Base-by-base conservation (phyloP, 495 filamentous ascomycete species). In the Parathielavia appendiculata region DNA sequence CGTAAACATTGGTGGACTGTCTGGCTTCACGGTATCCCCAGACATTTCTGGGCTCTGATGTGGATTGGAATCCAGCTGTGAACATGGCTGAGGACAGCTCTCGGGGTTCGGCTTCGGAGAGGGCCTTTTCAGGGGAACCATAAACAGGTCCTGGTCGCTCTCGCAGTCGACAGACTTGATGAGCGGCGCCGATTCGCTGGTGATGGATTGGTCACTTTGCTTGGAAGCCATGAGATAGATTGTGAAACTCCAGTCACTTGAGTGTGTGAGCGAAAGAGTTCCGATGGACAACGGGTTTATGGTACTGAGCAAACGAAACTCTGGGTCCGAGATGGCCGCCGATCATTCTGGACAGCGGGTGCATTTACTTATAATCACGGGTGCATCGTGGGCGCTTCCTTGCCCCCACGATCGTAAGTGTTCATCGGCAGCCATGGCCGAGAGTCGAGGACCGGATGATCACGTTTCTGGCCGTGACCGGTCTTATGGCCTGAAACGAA, bases 121-220 rank as follows among this genome's bases (percentile, higher is more conserved):
- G 4, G 62, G 54, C 14, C 62, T 43, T 20, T 64, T 64, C 19
- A 64, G 35, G 6, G 62, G 62, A 22, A 64, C 62, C 57, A 57
- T 53, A 20, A 64, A 64, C n/a, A 64, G 38, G n/a, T 56, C 62
- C 32, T 38, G 48, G 38, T 64, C 62, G 30, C 38, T 48, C 7
- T 39, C 58, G 54, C 44, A 54, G 32, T 64, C 62, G 50, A 64
- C 40, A 17, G 62, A 53, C 54, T 57, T 38, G 38, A 64, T 64
- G 11, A 64, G 51, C 20, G 62, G 62, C 12, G 62, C 58, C 36
- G 62, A 57, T 38, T 64, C 62, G 58, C 62, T 64, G 36, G 61
- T 63, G 61, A 60, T 36, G 36, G 54, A 64, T 6, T 19, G 23
- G 38, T 57, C 59, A 30, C 54, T 56, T 9, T 35, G 53, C 45